Evolutionary conservation across 176 grass and related monocot genomes (phyloP).

Genomic region (Avena atlantica): DNA sequence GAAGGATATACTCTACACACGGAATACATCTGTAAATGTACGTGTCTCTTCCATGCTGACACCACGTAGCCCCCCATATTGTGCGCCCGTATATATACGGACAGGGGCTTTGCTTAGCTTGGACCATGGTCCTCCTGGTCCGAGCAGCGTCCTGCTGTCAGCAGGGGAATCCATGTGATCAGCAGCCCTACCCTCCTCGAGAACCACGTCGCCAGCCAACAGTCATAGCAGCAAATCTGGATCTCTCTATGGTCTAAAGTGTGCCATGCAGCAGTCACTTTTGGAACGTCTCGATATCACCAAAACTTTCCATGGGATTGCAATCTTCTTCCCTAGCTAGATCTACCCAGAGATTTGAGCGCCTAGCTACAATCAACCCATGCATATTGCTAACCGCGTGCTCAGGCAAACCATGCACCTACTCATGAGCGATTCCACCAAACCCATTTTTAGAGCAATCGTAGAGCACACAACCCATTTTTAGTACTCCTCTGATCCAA

Average conservation of each 20-base stretch:
- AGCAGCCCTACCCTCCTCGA: neutral
- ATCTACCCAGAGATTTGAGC: neutral
- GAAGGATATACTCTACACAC: neutral
- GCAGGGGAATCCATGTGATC: constrained; percentile 35
- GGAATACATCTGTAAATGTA: neutral
- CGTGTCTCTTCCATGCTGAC: neutral
- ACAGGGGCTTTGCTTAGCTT: neutral
- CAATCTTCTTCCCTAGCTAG: neutral
- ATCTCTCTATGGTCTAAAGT: neutral
- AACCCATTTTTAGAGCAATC: too few relatives aligned
- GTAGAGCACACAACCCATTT: too few relatives aligned
- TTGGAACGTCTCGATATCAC: constrained; percentile 1
- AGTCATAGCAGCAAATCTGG: constrained; percentile 2
- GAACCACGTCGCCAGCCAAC: neutral
- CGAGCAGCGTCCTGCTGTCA: constrained; percentile 22
- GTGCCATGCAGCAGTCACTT: constrained; percentile 20
- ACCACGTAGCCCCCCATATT: neutral
- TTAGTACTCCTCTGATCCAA: too few relatives aligned
- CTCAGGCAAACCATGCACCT: too few relatives aligned
- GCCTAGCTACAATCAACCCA: too few relatives aligned
- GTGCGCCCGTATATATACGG: neutral
- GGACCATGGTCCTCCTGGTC: constrained; percentile 27
- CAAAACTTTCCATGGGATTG: constrained; percentile 17
- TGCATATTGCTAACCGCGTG: too few relatives aligned
- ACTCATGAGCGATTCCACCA: too few relatives aligned